These are phyloP conservation scores for Penicillium pulvis DNA, from an alignment of 495 filamentous ascomycete species.

Conservation along the genomic window DNA sequence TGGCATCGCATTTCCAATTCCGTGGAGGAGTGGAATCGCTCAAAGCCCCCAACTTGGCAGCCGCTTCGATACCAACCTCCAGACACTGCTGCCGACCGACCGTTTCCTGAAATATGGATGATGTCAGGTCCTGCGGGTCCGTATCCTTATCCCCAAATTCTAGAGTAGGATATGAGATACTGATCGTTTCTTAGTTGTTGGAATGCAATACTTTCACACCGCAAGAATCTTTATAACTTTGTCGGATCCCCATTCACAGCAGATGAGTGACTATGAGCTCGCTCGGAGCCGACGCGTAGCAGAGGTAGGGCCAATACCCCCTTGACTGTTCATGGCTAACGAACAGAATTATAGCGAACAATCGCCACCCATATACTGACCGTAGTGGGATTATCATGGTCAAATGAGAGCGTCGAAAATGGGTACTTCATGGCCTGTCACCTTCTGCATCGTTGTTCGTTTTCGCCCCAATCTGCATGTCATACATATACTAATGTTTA, in stretches of 20 bases:
- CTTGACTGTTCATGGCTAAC: not conserved
- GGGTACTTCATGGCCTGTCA: slow-evolving; percentile 44
- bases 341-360: slow-evolving; percentile 19
- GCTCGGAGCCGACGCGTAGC: slow-evolving; percentile 30
- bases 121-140: slow-evolving; percentile 41
- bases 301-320: slow-evolving; percentile 25
- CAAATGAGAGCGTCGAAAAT: slow-evolving; percentile 44
- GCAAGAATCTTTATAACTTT: slow-evolving; percentile 37
- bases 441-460: slow-evolving; percentile 40
- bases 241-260: slow-evolving; percentile 26
- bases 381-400: slow-evolving; percentile 39
- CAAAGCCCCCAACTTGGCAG: slow-evolving; percentile 38
- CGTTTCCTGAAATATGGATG: slow-evolving; percentile 45
- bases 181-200: slow-evolving; percentile 29
- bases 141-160: not conserved
- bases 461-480: not conserved
- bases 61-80: slow-evolving; percentile 37
- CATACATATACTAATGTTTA: not conserved
- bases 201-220: slow-evolving; percentile 42
- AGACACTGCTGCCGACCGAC: slow-evolving; percentile 25
- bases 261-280: slow-evolving; percentile 32
- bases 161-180: not conserved
- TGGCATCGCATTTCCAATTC: slow-evolving; percentile 30
- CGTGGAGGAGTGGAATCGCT: slow-evolving; percentile 34
- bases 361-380: slow-evolving; percentile 35